phyloP scores from a whole-genome alignment of 306 rosid species.

The Quercus glauca region DNA sequence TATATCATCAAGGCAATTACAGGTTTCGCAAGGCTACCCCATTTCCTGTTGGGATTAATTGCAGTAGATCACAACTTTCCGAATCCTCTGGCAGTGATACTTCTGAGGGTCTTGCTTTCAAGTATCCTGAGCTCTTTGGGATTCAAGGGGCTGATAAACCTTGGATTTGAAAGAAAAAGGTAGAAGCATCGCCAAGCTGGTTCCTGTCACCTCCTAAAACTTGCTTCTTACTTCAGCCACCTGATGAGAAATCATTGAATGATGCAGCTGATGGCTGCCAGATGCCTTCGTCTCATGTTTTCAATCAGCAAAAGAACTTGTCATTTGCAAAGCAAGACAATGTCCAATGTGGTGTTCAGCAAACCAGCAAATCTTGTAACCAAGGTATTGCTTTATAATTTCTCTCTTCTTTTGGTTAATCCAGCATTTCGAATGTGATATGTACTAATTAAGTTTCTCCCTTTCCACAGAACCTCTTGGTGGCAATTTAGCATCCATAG shows the following conservation, averaged over 20 bases:
- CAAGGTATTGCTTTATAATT: slow-evolving; percentile 43
- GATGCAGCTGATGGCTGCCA: slow-evolving; percentile 24
- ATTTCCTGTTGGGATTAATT: slow-evolving; percentile 64
- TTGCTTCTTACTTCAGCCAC: slow-evolving; percentile 72
- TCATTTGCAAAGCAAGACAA: slow-evolving; percentile 9
- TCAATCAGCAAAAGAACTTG: slow-evolving; percentile 17
- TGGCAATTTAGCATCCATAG: slow-evolving; percentile 30
- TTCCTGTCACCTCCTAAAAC: slow-evolving; percentile 83
- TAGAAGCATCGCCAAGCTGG: slow-evolving; percentile 79
- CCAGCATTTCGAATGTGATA: background rate
- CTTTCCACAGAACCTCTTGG: slow-evolving; percentile 37
- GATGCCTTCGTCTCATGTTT: slow-evolving; percentile 13
- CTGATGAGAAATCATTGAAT: slow-evolving; percentile 46
- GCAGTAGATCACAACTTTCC: slow-evolving; percentile 42
- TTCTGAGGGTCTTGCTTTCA: slow-evolving; percentile 48
- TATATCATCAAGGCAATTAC: slow-evolving; percentile 18
- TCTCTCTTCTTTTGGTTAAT: slow-evolving; percentile 5
- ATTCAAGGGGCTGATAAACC: slow-evolving; percentile 39
- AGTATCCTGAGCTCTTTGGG: slow-evolving; percentile 68
- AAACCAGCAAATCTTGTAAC: slow-evolving; percentile 22
- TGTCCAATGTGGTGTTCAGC: slow-evolving; percentile 30
- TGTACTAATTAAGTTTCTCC: background rate
- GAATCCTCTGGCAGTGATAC: slow-evolving; percentile 42
- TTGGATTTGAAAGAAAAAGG: slow-evolving; percentile 37
- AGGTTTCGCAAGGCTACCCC: slow-evolving; percentile 61